Conservation (phyloP, 352 stramenopile species). For the Blastocystis sp. region DNA sequence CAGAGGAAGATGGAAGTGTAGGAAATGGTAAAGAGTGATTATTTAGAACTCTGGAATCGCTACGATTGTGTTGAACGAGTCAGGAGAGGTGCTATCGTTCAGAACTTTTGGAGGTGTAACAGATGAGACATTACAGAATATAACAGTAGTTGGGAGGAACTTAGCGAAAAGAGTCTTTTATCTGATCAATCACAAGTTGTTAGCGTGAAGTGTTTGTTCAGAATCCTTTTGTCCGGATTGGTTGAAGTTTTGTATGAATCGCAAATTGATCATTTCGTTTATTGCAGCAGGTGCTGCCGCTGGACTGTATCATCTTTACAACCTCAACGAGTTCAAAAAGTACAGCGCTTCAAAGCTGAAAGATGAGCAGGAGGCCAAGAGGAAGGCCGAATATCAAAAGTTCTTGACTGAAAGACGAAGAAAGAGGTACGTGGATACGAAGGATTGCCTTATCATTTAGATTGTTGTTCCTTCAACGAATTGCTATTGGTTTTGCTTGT, state of each 20-base stretch:
- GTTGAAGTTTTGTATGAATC: neutral
- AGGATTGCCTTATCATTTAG: neutral
- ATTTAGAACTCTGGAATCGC: slow-evolving; percentile 14
- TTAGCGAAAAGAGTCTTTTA: slow-evolving; percentile 50
- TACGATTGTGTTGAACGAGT: slow-evolving; percentile 30
- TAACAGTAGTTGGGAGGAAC: neutral
- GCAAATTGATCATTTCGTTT: neutral
- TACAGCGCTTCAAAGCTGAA: slow-evolving; percentile 55
- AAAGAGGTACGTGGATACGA: neutral
- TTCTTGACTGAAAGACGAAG: slow-evolving; percentile 32
- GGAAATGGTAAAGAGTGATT: neutral
- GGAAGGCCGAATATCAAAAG: slow-evolving; percentile 51
- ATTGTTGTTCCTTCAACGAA: neutral
- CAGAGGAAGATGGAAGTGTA: neutral
- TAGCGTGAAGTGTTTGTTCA: slow-evolving; percentile 31
- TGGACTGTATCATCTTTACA: slow-evolving; percentile 32
- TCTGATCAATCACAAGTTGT: slow-evolving; percentile 44
- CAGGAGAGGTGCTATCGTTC: slow-evolving; percentile 4
- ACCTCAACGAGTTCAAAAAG: slow-evolving; percentile 50
- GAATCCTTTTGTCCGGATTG: neutral
- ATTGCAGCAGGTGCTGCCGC: slow-evolving; percentile 3
- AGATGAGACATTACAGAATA: neutral
- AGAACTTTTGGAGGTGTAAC: neutral
- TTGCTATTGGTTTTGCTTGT: neutral
- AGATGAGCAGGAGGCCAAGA: slow-evolving; percentile 32